phyloP scores from a whole-genome alignment of 352 stramenopile species.

The Globisporangium nagaii region DNA sequence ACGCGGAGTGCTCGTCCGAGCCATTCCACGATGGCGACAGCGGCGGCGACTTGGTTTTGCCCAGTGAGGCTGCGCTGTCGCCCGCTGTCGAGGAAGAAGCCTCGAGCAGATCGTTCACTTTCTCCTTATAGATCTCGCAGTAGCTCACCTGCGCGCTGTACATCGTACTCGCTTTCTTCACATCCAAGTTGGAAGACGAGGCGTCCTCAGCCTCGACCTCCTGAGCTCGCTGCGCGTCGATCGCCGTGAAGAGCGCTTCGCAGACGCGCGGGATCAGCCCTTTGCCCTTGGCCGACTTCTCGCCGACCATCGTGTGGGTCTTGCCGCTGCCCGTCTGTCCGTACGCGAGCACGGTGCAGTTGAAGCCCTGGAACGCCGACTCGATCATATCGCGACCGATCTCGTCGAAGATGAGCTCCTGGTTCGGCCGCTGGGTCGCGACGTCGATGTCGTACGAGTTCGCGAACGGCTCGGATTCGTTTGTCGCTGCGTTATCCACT shows the following conservation, averaged over 20 bases:
- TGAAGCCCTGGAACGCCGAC: conserved; percentile 78
- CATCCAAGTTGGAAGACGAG: neutral
- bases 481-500: conserved; percentile 21
- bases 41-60: conserved; percentile 25
- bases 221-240: conserved; percentile 34
- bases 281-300: conserved; percentile 52
- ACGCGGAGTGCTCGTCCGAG: neutral
- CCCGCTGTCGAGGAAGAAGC: neutral
- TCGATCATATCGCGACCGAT: conserved; percentile 62
- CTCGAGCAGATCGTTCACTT: conserved; percentile 81
- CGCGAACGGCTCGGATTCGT: conserved; percentile 30
- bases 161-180: conserved; percentile 22
- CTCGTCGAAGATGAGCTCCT: conserved; percentile 75
- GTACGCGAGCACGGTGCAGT: conserved; percentile 80
- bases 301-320: conserved; percentile 82
- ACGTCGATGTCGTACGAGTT: conserved; percentile 36
- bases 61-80: neutral
- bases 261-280: conserved; percentile 76
- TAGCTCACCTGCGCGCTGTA: conserved; percentile 66
- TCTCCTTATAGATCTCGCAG: conserved; percentile 87
- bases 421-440: conserved; percentile 43
- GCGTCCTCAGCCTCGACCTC: conserved; percentile 15
- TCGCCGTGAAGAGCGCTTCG: conserved; percentile 67
- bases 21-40: conserved; percentile 11
- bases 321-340: conserved; percentile 79